These are phyloP conservation scores for maize (Zea mays) DNA, from an alignment of 176 grass and related monocot species.

Conservation along the genomic window Zm-B73-REFERENCE-NAM-5.0 NC_050103.1:162859001-162859500, in stretches of 20 bases:
- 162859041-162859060: neutral
- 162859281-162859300: too few species aligned
- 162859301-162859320: too few species aligned
- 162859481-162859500: too few species aligned
- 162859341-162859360: too few species aligned
- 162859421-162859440: too few species aligned
- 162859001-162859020: constrained; percentile 56
- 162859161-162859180: neutral
- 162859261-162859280: constrained; percentile 58
- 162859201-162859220: constrained; percentile 60
- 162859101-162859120: neutral
- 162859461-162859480: too few species aligned
- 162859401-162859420: too few species aligned
- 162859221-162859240: constrained; percentile 73
- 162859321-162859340: too few species aligned
- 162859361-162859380: too few species aligned
- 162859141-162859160: neutral
- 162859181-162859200: constrained; percentile 60
- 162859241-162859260: constrained; percentile 84
- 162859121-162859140: neutral
- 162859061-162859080: neutral
- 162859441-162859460: too few species aligned
- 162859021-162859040: neutral
- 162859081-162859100: neutral
- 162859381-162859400: too few species aligned